Base-by-base conservation (phyloP, 495 filamentous ascomycete genomes). In the Neurospora intermedia region DNA sequence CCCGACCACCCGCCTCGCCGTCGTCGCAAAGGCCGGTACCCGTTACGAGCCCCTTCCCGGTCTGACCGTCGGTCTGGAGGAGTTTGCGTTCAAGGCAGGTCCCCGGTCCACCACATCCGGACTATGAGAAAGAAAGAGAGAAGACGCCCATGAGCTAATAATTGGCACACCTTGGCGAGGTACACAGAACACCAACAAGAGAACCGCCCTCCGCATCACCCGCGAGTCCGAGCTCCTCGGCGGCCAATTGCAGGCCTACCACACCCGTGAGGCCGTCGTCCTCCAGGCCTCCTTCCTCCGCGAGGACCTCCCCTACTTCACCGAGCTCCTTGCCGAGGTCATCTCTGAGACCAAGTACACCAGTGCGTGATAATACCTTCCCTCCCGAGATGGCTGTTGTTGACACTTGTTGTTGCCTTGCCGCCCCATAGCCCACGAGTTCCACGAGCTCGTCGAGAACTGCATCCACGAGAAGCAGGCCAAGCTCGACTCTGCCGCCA, bases 221-320 rank as follows among this genome's bases (percentile, higher is more conserved):
- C 91, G 96, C 86, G 96, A 99, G 87, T 86, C 91, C 76, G 96
- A 99, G 85, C 90, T 99, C 76, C 88, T 98, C 75, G 96, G 96
- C 76, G 92, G 92, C 77, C 89, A 93, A 86, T 88, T 97, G 82
- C 86, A 84, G 76, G 85, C 96, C 70, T 91, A 91, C 83, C 93
- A 97, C 85, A 92, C 94, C 76, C 90, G 94, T 78, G 96, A 99
- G 85, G 94, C 94, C 77, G 83, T 99, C 73, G 89, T 98, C 76
- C 84, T 98, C 77, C 89, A 92, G 81, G 92, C 96, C 80, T 97
- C 93, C 83, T 98, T 98, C 88, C 88, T 99, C 72, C 88, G 94
- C 80, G 90, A 94, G 79, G 94, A 99, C 76, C 89, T 99, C 74
- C 94, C 96, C 75, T 99, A 98, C 89, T 99, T 97, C 84, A 89